Evolutionary conservation across 768 basidiomycete species (phyloP).

Genomic region (Psilocybe subaeruginosa): DNA sequence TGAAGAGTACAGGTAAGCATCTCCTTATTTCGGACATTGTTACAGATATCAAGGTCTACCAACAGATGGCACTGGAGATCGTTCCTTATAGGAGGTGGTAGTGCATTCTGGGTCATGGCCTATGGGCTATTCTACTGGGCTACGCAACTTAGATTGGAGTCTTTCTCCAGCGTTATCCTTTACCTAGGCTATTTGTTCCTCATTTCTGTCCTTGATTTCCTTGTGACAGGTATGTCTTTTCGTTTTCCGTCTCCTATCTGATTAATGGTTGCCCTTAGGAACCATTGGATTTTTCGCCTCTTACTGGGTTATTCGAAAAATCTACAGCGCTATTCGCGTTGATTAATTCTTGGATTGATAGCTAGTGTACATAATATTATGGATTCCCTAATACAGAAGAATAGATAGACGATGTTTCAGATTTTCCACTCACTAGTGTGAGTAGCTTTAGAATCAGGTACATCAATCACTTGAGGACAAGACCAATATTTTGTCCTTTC

Average conservation of each 20-base stretch:
- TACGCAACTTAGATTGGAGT: slow-evolving; percentile 83
- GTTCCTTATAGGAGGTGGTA: slow-evolving; percentile 91
- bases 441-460: neutral
- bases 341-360: slow-evolving; percentile 42
- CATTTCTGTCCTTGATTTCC: slow-evolving; percentile 81
- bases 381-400: neutral
- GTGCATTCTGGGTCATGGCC: slow-evolving; percentile 86
- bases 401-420: neutral
- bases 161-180: slow-evolving; percentile 76
- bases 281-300: slow-evolving; percentile 91
- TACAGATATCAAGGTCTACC: neutral
- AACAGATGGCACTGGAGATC: slow-evolving; percentile 95
- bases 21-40: neutral
- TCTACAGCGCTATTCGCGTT: slow-evolving; percentile 84
- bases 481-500: slow-evolving; percentile 72
- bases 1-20: slow-evolving; percentile 84
- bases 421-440: neutral
- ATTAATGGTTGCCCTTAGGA: slow-evolving; percentile 44
- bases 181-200: slow-evolving; percentile 92
- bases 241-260: neutral
- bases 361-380: neutral
- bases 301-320: slow-evolving; percentile 85
- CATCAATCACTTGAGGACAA: slow-evolving; percentile 15
- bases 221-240: slow-evolving; percentile 71
- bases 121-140: slow-evolving; percentile 92